Percentiles rank a stretch among this genome's conserved stretches.
These are phyloP conservation scores for Aspergillus sp. DNA, from an alignment of 2,329 filamentous ascomycete genomes.

Conservation along the genomic window DNA sequence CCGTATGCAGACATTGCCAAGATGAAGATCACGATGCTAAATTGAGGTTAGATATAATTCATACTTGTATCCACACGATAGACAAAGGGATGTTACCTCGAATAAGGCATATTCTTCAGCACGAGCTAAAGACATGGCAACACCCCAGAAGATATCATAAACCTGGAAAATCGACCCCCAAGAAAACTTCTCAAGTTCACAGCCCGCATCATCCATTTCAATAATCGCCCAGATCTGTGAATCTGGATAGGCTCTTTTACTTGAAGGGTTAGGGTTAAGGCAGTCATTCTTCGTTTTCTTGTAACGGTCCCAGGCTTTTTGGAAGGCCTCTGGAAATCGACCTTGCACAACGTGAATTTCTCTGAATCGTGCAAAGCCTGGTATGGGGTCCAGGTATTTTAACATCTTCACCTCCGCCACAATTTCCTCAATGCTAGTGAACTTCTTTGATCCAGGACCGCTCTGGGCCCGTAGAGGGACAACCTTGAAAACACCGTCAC, in stretches of 20 bases:
- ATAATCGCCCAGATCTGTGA: constrained; percentile 63
- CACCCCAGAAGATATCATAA: constrained; percentile 68
- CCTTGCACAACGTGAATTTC: constrained; percentile 60
- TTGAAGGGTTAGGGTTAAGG: constrained; percentile 57
- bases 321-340: constrained; percentile 53
- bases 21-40: constrained; percentile 63
- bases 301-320: constrained; percentile 44
- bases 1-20: constrained; percentile 65
- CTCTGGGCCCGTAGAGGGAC: constrained; percentile 46
- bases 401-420: constrained; percentile 54
- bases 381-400: constrained; percentile 58
- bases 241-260: constrained; percentile 53
- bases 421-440: constrained; percentile 50
- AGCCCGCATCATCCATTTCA: constrained; percentile 66
- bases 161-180: constrained; percentile 48
- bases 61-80: not conserved
- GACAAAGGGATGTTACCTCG: constrained; percentile 42
- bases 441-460: constrained; percentile 43
- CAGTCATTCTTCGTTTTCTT: constrained; percentile 45
- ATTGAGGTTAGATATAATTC: constrained; percentile 11
- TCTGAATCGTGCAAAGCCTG: constrained; percentile 63
- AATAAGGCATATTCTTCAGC: constrained; percentile 61
- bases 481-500: constrained; percentile 49
- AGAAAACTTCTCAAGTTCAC: constrained; percentile 52
- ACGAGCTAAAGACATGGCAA: constrained; percentile 60